Conservation (phyloP, 1,284 basidiomycete genomes). For the Marasmius oreades region DNA sequence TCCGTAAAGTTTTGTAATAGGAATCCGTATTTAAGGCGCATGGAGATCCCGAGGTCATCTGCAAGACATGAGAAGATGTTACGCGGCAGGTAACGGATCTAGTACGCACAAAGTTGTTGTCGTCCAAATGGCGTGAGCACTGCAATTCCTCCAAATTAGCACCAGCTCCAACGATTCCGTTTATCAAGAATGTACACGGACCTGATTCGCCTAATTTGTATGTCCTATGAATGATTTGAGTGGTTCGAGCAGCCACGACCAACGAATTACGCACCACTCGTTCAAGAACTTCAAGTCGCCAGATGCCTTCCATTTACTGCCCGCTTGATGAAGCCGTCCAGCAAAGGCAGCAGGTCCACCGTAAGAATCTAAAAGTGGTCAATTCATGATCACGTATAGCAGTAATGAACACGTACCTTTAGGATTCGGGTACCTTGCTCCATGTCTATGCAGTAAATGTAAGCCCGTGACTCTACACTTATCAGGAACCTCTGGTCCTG, state of each 20-base stretch:
- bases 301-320: constrained; percentile 56
- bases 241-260: not conserved
- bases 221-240: constrained; percentile 46
- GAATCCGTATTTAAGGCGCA: constrained; percentile 78
- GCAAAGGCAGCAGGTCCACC: constrained; percentile 69
- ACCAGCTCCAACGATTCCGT: not conserved
- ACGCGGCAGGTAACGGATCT: not conserved
- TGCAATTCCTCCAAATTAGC: constrained; percentile 9
- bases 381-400: not conserved
- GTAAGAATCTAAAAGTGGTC: constrained; percentile 42
- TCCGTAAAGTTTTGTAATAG: constrained; percentile 80
- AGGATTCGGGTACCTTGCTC: constrained; percentile 77
- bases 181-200: constrained; percentile 23
- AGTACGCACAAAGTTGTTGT: constrained; percentile 66
- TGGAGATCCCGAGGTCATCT: constrained; percentile 72
- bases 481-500: constrained; percentile 65
- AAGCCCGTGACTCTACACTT: constrained; percentile 69
- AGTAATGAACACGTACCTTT: constrained; percentile 45
- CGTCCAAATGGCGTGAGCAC: constrained; percentile 81
- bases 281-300: constrained; percentile 74
- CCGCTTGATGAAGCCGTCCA: constrained; percentile 47
- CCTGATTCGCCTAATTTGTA: constrained; percentile 80
- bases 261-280: constrained; percentile 47
- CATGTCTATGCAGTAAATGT: constrained; percentile 78
- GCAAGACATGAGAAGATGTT: constrained; percentile 2